Evolutionary conservation across 2,329 filamentous ascomycete species (phyloP), one percentile per base, ranked within the genome.

Genomic region (Phyllosticta citribraziliensis): DNA sequence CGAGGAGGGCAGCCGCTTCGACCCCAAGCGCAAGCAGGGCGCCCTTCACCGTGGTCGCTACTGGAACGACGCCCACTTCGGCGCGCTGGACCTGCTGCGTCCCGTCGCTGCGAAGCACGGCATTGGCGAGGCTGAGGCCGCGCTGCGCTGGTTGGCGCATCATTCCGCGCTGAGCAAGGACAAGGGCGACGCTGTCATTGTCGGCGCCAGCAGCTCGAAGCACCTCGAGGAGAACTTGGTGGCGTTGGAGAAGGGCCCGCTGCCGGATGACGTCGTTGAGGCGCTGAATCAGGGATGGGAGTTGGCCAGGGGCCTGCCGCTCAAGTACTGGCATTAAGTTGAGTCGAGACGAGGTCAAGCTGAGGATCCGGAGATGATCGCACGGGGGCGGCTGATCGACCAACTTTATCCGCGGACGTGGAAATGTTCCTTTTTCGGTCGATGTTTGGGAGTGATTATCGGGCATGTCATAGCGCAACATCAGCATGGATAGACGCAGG

Each of bases 261-360:
- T 95, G 65, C 89, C 89, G 0, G 83, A 88, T 14, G 89, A 91
- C 30, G 86, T 95, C 17, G 80, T 95, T 10, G 75, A 86, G 70
- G 85, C 82, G 14, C 76, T 96, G 61, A 89, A 96, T 67, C 78
- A 88, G 73, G 89, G 88, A 5, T 96, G 91, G 91, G 65, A 79
- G 67, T 77, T 87, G n/a, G 78, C 82, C 12, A 92, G 91, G 76
- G 72, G 79, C 22, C 73, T 78, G 4, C 77, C 79, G 20, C 74
- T 81, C 14, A 75, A 78, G 59, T 85, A 85, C 67, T 85, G 83
- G 80, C 80, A 82, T 67, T 66, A 50, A 62, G 22, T n/a, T 47
- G 17, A 6, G 9, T 10, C 27, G 27, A 30, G 27, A 30, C 27
- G 27, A 5, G 27, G 27, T 10, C 27, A 8, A 10, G 27, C 27